These are phyloP conservation scores for Ciborinia camelliae DNA, from an alignment of 2,329 filamentous ascomycete species.

Conservation along the genomic window DNA sequence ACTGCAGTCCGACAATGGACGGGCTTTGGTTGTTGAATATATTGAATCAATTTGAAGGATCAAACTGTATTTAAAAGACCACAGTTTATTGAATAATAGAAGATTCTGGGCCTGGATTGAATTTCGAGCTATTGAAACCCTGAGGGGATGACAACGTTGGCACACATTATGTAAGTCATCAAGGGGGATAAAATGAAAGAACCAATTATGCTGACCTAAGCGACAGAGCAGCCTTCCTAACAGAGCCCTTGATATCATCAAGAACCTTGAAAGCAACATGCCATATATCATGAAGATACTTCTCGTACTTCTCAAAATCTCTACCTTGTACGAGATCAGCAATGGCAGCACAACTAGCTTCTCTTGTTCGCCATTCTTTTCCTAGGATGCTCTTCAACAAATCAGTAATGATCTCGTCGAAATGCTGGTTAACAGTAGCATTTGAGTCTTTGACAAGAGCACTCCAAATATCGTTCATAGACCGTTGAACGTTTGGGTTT, in stretches of 20 bases:
- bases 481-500: slow-evolving; percentile 84
- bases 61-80: not conserved
- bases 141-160: too few relatives aligned
- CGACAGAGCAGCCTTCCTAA: slow-evolving; percentile 74
- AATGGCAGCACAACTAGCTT: slow-evolving; percentile 89
- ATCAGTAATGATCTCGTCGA: slow-evolving; percentile 86
- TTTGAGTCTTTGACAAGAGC: slow-evolving; percentile 87
- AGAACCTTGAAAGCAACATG: slow-evolving; percentile 81
- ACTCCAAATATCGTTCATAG: slow-evolving; percentile 98
- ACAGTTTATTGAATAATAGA: too few relatives aligned
- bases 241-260: slow-evolving; percentile 92
- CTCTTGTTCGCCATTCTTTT: slow-evolving; percentile 87
- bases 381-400: slow-evolving; percentile 81
- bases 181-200: not conserved
- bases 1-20: not conserved
- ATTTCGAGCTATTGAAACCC: too few relatives aligned
- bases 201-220: slow-evolving; percentile 42
- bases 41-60: too few relatives aligned
- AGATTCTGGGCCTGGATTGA: too few relatives aligned
- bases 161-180: too few relatives aligned
- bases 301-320: slow-evolving; percentile 72
- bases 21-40: not conserved
- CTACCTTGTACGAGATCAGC: slow-evolving; percentile 83
- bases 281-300: slow-evolving; percentile 83
- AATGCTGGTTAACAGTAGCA: slow-evolving; percentile 72